These are phyloP conservation scores for Pythium aquatile DNA, from an alignment of 352 stramenopile species.

Conservation along the genomic window DNA sequence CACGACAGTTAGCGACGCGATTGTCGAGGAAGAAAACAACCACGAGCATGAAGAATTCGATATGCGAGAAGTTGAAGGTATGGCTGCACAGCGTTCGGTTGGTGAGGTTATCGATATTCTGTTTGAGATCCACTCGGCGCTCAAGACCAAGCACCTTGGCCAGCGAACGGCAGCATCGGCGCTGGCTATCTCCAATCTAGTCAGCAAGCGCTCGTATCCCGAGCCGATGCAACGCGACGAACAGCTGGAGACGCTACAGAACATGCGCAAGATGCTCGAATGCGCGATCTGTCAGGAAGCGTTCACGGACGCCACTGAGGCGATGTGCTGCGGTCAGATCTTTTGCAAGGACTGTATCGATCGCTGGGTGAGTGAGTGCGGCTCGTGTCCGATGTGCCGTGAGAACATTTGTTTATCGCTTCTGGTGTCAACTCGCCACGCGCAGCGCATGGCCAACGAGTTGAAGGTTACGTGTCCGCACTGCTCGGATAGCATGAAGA, in stretches of 20 bases:
- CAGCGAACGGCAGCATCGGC: conserved; percentile 75
- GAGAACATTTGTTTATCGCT: conserved; percentile 71
- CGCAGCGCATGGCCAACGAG: conserved; percentile 84
- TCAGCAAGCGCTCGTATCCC: conserved; percentile 62
- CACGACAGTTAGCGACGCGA: no score
- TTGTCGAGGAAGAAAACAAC: no score
- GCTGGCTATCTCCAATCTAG: conserved; percentile 71
- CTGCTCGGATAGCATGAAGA: conserved; percentile 73
- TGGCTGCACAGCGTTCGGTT: conserved; percentile 32
- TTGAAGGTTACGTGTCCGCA: conserved; percentile 75
- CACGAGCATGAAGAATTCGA: no score
- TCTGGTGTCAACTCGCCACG: conserved; percentile 60
- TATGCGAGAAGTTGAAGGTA: no score
- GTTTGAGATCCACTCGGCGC: conserved; percentile 82
- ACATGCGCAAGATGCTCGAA: conserved; percentile 85
- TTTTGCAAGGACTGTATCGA: conserved; percentile 86
- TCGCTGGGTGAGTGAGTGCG: conserved; percentile 77
- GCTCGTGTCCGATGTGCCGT: conserved; percentile 81
- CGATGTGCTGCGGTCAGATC: conserved; percentile 81
- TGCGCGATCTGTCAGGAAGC: conserved; percentile 85
- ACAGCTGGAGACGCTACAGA: conserved; percentile 73
- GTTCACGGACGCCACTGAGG: conserved; percentile 70
- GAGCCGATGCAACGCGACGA: conserved; percentile 70
- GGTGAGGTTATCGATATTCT: conserved; percentile 80
- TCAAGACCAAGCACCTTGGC: conserved; percentile 76